These are phyloP conservation scores for Cladosporium sp. DNA, from an alignment of 2,329 filamentous ascomycete species.

Conservation along the genomic window DNA sequence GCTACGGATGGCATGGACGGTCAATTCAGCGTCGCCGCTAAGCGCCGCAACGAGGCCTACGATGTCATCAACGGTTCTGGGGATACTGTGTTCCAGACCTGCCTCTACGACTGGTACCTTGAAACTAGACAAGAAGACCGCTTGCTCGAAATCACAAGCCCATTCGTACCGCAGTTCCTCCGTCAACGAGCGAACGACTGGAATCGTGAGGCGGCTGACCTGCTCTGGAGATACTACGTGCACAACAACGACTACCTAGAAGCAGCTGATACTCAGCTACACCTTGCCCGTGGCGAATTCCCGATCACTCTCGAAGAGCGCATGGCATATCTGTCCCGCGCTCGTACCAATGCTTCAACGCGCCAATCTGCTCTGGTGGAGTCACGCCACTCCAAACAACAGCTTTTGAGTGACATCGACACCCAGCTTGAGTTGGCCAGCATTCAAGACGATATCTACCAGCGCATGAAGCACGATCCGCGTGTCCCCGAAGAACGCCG, in stretches of 20 bases:
- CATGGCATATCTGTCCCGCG: conserved; percentile 85
- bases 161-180: conserved; percentile 84
- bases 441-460: conserved; percentile 89
- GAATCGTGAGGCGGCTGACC: conserved; percentile 77
- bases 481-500: conserved; percentile 67
- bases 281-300: conserved; percentile 83
- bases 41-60: conserved; percentile 84
- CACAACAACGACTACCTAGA: conserved; percentile 81
- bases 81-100: conserved; percentile 93
- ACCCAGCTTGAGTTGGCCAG: conserved; percentile 90
- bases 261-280: conserved; percentile 81
- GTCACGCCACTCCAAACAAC: conserved; percentile 66
- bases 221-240: conserved; percentile 90
- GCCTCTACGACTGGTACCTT: conserved; percentile 98
- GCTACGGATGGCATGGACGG: conserved; percentile 78
- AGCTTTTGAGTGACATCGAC: conserved; percentile 79
- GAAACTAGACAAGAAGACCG: conserved; percentile 80
- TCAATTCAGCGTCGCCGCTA: conserved; percentile 71
- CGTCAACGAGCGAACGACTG: conserved; percentile 68
- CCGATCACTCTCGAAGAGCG: conserved; percentile 76
- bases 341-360: conserved; percentile 89
- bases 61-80: conserved; percentile 82
- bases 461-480: conserved; percentile 71
- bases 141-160: conserved; percentile 79
- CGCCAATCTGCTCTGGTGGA: conserved; percentile 71